Evolutionary conservation across 2,329 filamentous ascomycete genomes (phyloP), one percentile per base, ranked within the genome.

Genomic region (Cytospora mali): DNA sequence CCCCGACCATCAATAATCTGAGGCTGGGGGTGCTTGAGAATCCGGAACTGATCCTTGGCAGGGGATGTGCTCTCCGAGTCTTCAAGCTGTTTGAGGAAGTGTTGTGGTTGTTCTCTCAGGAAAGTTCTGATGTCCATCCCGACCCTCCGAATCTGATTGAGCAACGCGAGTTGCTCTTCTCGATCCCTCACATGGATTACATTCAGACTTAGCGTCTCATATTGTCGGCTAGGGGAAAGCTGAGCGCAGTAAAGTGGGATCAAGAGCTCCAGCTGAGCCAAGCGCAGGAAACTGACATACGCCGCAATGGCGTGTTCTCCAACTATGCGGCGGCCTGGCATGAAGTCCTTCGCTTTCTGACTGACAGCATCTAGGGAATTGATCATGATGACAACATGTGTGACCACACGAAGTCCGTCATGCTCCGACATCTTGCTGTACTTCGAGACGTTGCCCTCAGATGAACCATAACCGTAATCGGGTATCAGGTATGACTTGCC

Each of bases 211-310:
- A 99, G 81, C 18, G 89, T 88, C 60, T 87, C 84, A 68, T 92
- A 88, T 65, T 84, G 83, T 66, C 89, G 83, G 14, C 85, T 79
- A 7, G 81, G 77, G 11, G 85, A 81, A 14, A 99, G 80, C 69
- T 92, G 88, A 10, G 92, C 92, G 66, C 91, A 93, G 74, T 99
- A 99, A 0, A 96, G 79, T 0, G 95, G 93, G 61, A 97, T 90
- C 49, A 95, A 78, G 66, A 94, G 88, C 64, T 90, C 86, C 60
- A 95, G 85, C 35, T 87, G 86, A 18, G 86, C 85, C 53, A 89
- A 81, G 50, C 91, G 87, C 42, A 99, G 78, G 65, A 90, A 88
- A 69, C 90, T 90, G 61, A 96, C 89, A 73, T 98, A 98, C 4
- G 86, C 88, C 1, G 90, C 87, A 58, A 97, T 80, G 53, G 94